Base-by-base conservation (phyloP, 2,329 filamentous ascomycete species). In the Penicillium janthinellum region DNA sequence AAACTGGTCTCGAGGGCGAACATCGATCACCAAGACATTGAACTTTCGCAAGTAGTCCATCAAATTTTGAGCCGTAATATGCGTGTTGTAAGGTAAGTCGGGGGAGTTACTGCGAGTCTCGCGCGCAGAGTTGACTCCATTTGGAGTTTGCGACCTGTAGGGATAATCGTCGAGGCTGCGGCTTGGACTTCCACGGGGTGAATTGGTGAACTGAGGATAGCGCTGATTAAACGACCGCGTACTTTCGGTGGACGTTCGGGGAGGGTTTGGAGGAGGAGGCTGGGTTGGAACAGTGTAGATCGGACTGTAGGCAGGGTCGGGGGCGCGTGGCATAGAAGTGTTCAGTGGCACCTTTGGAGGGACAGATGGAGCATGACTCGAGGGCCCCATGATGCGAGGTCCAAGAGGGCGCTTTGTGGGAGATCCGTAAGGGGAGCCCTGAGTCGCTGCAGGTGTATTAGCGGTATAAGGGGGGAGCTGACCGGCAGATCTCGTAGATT, bases 11-110 rank as follows among this genome's bases (percentile, higher is more conserved):
- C 95, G 88, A 57, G 85, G 81, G 41, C 95, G 88, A 44, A 97
- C 87, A 74, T 99, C 95, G 64, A 99, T 92, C 25, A 98, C 75
- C 12, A 99, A 79, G 25, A 97, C 82, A 61, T 77, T 87, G 77
- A 78, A 92, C 61, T 71, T 83, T 66, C 70, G 81, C 74, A 96
- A 85, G 57, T 90, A 90, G 49, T 88, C 84, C 61, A 88, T 84
- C 1, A 99, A 82, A 56, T 89, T 86, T 58, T 90, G 83, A 0
- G 90, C 85, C 2, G 84, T 86, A 42, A 96, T 88, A 73, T 79
- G 85, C 71, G 75, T 82, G 71, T 74, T 89, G 72, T 73, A 87
- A 62, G 77, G 82, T 67, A 80, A 82, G 57, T 85, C 71, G 64
- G 77, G 63, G 61, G 80, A 70, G 77, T 75, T 71, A 77, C 78